Conservation (phyloP, 1,284 basidiomycete species). For the Puccinia coronata region DNA sequence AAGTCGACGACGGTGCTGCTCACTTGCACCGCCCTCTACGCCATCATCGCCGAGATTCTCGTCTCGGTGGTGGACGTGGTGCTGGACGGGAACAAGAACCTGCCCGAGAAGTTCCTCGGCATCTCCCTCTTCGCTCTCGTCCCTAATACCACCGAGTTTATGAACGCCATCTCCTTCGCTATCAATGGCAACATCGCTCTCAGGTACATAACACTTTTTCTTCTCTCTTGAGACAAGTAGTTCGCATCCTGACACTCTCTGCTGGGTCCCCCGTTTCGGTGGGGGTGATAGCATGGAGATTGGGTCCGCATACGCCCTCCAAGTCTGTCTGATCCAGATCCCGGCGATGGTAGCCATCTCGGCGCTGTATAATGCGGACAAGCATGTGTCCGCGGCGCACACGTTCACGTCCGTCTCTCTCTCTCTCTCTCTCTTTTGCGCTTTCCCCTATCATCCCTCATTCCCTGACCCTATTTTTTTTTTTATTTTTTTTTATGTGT, state of each 20-base stretch:
- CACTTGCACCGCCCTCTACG: constrained; percentile 87
- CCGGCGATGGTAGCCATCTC: constrained; percentile 99
- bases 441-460: constrained; percentile 14
- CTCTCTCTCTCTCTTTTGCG: constrained; percentile 36
- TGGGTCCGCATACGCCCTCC: constrained; percentile 95
- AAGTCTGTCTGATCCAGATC: constrained; percentile 96
- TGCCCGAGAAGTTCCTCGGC: constrained; percentile 97
- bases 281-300: constrained; percentile 83
- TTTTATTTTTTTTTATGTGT: constrained; percentile 46
- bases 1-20: constrained; percentile 84
- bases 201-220: constrained; percentile 65
- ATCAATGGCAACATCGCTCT: constrained; percentile 95
- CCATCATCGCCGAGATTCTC: constrained; percentile 90
- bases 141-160: constrained; percentile 98
- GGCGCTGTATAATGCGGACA: constrained; percentile 79
- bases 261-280: too few relatives aligned
- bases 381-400: constrained; percentile 67
- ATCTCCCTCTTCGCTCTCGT: constrained; percentile 95
- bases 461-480: constrained; percentile 48
- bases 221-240: neutral
- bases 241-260: too few relatives aligned
- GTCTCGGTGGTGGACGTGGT: constrained; percentile 96
- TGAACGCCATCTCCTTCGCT: constrained; percentile 99
- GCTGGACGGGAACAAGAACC: constrained; percentile 71
- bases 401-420: constrained; percentile 75